These are phyloP conservation scores for Pythium oligandrum DNA, from an alignment of 352 stramenopile genomes.

Conservation along the genomic window DNA sequence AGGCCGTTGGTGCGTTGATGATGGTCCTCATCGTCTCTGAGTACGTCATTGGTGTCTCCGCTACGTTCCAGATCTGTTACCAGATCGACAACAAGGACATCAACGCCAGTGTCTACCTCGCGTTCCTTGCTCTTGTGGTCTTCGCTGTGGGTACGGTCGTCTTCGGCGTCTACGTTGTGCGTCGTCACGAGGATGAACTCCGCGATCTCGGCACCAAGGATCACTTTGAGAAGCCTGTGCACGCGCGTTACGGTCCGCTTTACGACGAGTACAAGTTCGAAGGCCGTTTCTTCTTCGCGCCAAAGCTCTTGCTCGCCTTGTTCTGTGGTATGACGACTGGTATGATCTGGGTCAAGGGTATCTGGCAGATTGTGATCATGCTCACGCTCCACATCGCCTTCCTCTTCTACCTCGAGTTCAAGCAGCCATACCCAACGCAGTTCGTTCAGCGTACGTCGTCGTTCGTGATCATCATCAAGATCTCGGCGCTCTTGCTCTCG, in stretches of 20 bases:
- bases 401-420: constrained; percentile 78
- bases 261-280: constrained; percentile 89
- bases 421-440: constrained; percentile 72
- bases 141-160: constrained; percentile 72
- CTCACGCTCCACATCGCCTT: constrained; percentile 76
- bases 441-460: constrained; percentile 85
- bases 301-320: constrained; percentile 74
- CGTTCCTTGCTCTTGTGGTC: constrained; percentile 64
- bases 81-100: constrained; percentile 56
- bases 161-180: constrained; percentile 69
- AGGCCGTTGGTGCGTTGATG: constrained; percentile 73
- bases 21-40: constrained; percentile 81
- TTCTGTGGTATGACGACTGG: constrained; percentile 76
- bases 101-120: constrained; percentile 57
- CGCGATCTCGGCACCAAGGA: constrained; percentile 76
- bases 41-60: constrained; percentile 78
- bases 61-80: constrained; percentile 85
- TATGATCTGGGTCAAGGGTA: constrained; percentile 67
- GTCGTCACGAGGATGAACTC: constrained; percentile 75
- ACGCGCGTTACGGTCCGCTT: constrained; percentile 69
- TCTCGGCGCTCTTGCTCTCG: constrained; percentile 75
- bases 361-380: constrained; percentile 75
- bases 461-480: constrained; percentile 90
- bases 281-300: constrained; percentile 83
- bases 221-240: constrained; percentile 83